Base-by-base conservation (phyloP, 1,139 yeast genomes). In the Candida pseudocylindracea region DNA sequence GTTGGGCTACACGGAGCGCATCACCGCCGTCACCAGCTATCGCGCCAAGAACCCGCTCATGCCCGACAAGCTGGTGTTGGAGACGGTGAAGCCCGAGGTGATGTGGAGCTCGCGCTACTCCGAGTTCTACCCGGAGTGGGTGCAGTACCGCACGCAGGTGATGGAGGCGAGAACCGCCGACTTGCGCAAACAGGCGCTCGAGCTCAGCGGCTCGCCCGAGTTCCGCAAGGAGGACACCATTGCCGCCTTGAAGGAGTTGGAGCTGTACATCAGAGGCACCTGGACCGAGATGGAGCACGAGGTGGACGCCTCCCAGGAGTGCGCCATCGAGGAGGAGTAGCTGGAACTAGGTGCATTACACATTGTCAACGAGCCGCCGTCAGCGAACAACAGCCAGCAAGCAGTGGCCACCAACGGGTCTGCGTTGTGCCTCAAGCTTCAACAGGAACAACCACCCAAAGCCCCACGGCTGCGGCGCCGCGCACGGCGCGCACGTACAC, bases 1-100 rank as follows among this genome's bases (percentile, higher is more conserved):
- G 10, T 33, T 51, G 29, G 72, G 72, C 4, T 51, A 55, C 36
- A 45, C 58, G 27, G 75, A 67, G 44, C 55, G 74, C 48, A 64
- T 68, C 34, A 29, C 41, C 7, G 31, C 34, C 4, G 36, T 62
- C 25, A 53, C 59, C 9, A 51, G 60, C 7, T 59, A 52, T 42
- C 50, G 62, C 33, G 64, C 68, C 29, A 50, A 48, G 33, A 55
- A 59, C 39, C 54, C 60, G 12, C 36, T 43, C 33, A 37, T 44
- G 29, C 38, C 39, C 32, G 68, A 63, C 36, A 54, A 54, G 10
- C 51, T 62, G 7, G 59, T 56, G 28, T 46, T 58, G 32, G 43
- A 51, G 26, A 56, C 63, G 9, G 58, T 55, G 32, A 55, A 55
- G 39, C 65, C 66, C 6, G 54, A 57, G 36, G 37, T 53, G 36